These are phyloP conservation scores for Dactylis glomerata DNA, from an alignment of 176 grass and related monocot species.

Conservation along the genomic window DNA sequence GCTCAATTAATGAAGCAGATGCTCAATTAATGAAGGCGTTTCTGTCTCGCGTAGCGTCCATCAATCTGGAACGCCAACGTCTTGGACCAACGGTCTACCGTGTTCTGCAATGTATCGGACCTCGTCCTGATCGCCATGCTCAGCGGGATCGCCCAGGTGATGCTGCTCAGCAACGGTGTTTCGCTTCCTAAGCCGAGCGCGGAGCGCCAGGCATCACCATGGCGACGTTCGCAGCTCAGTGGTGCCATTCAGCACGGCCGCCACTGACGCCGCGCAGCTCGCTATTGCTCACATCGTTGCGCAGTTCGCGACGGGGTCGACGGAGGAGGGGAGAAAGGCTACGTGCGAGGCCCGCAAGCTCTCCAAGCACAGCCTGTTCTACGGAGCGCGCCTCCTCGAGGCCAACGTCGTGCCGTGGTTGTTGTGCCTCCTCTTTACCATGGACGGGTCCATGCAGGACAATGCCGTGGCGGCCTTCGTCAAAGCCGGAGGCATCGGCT, in stretches of 20 bases:
- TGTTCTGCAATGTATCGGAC: too few relatives aligned
- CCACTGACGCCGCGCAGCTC: constrained; percentile 34
- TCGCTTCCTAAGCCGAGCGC: constrained; percentile 32
- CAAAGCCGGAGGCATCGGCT: constrained; percentile 54
- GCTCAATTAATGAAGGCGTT: too few relatives aligned
- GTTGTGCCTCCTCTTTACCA: constrained; percentile 55
- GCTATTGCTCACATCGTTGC: constrained; percentile 38
- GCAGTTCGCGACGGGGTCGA: constrained; percentile 44
- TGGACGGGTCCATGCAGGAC: constrained; percentile 61
- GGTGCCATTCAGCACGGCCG: constrained; percentile 22
- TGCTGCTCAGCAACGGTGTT: constrained; percentile 47
- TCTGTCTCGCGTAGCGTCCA: too few relatives aligned
- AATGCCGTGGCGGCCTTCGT: constrained; percentile 58
- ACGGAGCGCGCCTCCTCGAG: constrained; percentile 55
- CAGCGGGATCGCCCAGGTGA: constrained; percentile 43
- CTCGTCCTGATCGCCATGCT: constrained; percentile 62
- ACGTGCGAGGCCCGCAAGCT: constrained; percentile 71
- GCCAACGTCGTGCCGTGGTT: constrained; percentile 70
- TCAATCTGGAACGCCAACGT: too few relatives aligned
- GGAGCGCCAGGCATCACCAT: constrained; percentile 26
- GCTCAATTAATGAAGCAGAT: too few relatives aligned
- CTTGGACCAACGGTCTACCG: too few relatives aligned
- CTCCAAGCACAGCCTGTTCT: constrained; percentile 60
- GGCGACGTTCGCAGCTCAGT: constrained; percentile 20
- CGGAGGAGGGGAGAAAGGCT: constrained; percentile 52